Base-by-base conservation (phyloP, 495 filamentous ascomycete genomes). In the Lepidopterella palustris region DNA sequence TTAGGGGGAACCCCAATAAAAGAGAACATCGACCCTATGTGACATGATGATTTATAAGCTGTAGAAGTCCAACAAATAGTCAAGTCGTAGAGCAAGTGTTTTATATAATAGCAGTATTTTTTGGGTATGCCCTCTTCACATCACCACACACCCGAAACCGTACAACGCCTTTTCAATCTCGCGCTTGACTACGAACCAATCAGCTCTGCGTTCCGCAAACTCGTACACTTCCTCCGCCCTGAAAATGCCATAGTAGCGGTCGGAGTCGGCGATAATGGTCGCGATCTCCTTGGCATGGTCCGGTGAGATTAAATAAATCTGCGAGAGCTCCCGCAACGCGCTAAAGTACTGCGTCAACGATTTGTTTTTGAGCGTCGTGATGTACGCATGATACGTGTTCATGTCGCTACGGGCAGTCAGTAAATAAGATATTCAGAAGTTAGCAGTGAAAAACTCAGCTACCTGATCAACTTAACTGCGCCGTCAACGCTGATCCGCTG, bases 131-230 rank as follows among this genome's bases (percentile, higher is more conserved):
- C 20, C 25, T 15, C 26, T 64, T 80, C 78, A 97, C 91, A 97
- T 96, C 50, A 92, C 70, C 40, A 64, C 72, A 70, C 93, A 98
- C 48, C 95, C 95, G 74, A 93, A 79, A 48, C 95, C 95, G 78
- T 97, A 97, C 95, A 97, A 96, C 23, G 90, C 92, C 74, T 88
- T 85, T 79, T 99, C 95, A 21, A 99, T 92, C 55, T 90, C 83
- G 58, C 80, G 81, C 75, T 86, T 87, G 4, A 99, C 87, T 55
- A 82, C 78, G 69, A 87, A 95, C 95, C 95, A 99, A 72, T 99
- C 95, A 62, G 90, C 91, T 58, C 95, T 77, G 59, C 95, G 77
- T 71, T 96, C 90, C 11, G 92, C 95, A 75, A 93, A 99, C 76
- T 97, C 95, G 69, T 93, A 96, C 0, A 97, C 93, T 73, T 99